These are phyloP conservation scores for Tylopilus sp. DNA, from an alignment of 1,284 basidiomycete genomes.

Conservation along the genomic window DNA sequence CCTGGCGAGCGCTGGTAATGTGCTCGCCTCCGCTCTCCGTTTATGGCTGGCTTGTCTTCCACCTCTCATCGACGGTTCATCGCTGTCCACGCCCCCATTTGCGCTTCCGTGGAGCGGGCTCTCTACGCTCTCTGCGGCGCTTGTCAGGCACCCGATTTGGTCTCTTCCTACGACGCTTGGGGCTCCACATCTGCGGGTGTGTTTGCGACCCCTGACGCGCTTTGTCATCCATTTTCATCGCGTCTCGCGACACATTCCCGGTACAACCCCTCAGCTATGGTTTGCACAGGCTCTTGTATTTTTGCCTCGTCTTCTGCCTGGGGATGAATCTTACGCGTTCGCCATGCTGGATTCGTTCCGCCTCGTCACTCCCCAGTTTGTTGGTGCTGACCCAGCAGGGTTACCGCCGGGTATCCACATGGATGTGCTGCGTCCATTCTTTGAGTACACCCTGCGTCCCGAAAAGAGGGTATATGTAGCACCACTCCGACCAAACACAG, in stretches of 20 bases:
- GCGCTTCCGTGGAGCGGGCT: constrained; percentile 52
- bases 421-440: constrained; percentile 56
- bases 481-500: constrained; percentile 45
- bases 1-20: constrained; percentile 14
- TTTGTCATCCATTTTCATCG: constrained; percentile 54
- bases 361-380: constrained; percentile 20
- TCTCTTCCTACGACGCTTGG: constrained; percentile 24
- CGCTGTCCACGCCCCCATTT: constrained; percentile 47
- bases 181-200: constrained; percentile 27
- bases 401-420: constrained; percentile 27
- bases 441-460: constrained; percentile 42
- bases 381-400: constrained; percentile 5
- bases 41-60: constrained; percentile 62
- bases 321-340: constrained; percentile 52
- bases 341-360: constrained; percentile 18
- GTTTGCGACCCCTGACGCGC: constrained; percentile 49
- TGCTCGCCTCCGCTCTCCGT: constrained; percentile 50
- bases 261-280: constrained; percentile 56
- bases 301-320: constrained; percentile 52
- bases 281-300: constrained; percentile 59
- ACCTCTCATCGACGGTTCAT: constrained; percentile 30
- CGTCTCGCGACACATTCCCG: constrained; percentile 53
- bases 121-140: constrained; percentile 47
- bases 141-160: constrained; percentile 53
- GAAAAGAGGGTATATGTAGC: constrained; percentile 39